Percentiles rank a stretch among this genome's conserved stretches.
phyloP scores from a whole-genome alignment of 2,329 filamentous ascomycete genomes.

The Diaporthe citrichinensis region DNA sequence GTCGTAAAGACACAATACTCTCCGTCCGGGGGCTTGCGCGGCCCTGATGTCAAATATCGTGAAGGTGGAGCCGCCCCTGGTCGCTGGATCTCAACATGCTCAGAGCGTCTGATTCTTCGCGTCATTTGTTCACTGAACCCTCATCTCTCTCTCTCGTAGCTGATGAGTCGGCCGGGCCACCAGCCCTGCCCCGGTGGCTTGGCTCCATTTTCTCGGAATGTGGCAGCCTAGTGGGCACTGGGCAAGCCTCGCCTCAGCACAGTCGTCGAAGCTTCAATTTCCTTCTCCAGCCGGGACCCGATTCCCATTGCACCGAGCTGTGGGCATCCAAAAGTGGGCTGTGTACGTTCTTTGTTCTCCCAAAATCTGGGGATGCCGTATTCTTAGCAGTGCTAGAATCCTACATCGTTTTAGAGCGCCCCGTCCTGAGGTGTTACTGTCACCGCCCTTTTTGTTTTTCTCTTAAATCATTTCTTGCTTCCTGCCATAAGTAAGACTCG shows the following conservation, averaged over 20 bases:
- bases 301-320: constrained; percentile 26
- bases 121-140: constrained; percentile 16
- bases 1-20: not conserved
- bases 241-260: constrained; percentile 17
- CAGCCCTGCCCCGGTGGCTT: constrained; percentile 36
- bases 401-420: constrained; percentile 30
- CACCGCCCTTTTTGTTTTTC: constrained; percentile 31
- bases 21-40: constrained; percentile 34
- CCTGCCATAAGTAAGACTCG: not conserved
- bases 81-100: constrained; percentile 31
- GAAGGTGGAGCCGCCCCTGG: constrained; percentile 38
- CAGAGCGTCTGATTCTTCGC: constrained; percentile 30
- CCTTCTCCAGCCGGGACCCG: constrained; percentile 26
- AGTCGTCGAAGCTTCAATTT: constrained; percentile 17
- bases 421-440: constrained; percentile 19
- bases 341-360: constrained; percentile 31
- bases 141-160: constrained; percentile 11
- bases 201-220: constrained; percentile 18
- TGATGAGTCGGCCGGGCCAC: constrained; percentile 16
- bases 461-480: not conserved
- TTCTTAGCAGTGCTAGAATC: constrained; percentile 35
- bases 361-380: constrained; percentile 35
- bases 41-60: constrained; percentile 35
- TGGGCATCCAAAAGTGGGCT: constrained; percentile 39
- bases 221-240: constrained; percentile 24